These are phyloP conservation scores for Phytophthora constricta DNA, from an alignment of 352 stramenopile genomes.

Conservation along the genomic window DNA sequence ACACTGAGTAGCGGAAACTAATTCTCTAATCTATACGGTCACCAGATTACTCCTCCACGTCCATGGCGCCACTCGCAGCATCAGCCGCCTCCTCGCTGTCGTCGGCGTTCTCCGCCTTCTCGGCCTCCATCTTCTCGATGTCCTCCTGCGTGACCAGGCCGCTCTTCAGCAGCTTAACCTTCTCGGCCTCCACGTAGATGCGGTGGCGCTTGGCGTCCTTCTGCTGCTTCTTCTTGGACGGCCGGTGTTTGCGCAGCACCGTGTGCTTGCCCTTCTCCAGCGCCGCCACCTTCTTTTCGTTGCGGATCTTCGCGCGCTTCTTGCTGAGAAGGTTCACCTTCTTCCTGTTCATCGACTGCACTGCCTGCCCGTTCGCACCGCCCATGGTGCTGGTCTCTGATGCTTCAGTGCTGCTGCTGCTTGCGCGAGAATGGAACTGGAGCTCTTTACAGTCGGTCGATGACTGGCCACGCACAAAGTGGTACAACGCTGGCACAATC, in stretches of 20 bases:
- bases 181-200: conserved; percentile 75
- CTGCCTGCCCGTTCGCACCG: conserved; percentile 66
- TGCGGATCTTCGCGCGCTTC: conserved; percentile 77
- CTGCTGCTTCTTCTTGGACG: conserved; percentile 89
- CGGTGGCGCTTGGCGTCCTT: conserved; percentile 84
- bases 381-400: conserved; percentile 38
- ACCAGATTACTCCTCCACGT: conserved; percentile 61
- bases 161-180: conserved; percentile 79
- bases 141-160: conserved; percentile 85
- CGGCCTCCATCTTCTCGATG: conserved; percentile 80
- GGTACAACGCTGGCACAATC: conserved; percentile 47
- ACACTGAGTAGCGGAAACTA: conserved; percentile 11
- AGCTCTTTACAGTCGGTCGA: conserved; percentile 27
- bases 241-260: conserved; percentile 66
- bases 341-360: conserved; percentile 86
- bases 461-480: conserved; percentile 37
- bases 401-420: conserved; percentile 7
- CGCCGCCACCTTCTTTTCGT: conserved; percentile 82
- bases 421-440: conserved; percentile 23
- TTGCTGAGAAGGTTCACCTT: conserved; percentile 89
- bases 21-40: conserved; percentile 35
- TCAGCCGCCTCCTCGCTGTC: conserved; percentile 36
- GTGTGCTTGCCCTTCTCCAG: conserved; percentile 62
- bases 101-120: conserved; percentile 42
- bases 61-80: too few species aligned